Conservation (phyloP, 1,139 yeast genomes). For the Geotrichum phurueaensis region DNA sequence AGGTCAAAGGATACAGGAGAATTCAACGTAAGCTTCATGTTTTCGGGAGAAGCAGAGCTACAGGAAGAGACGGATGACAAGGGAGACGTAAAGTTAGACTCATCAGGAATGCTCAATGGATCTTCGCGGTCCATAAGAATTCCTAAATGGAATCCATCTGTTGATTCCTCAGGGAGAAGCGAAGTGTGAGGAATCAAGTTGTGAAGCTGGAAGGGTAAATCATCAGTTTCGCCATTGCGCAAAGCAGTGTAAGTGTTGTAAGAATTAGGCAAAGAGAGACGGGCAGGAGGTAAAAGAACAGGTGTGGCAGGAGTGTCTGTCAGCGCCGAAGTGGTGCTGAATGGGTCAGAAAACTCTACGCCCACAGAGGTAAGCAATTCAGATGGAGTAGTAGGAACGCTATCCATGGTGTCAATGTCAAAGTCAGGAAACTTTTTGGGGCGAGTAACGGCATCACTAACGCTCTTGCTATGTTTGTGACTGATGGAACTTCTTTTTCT, state of each 20-base stretch:
- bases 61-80: not conserved
- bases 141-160: not conserved
- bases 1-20: not conserved
- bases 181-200: not conserved
- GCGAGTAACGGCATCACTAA: not conserved
- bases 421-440: not conserved
- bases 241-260: not conserved
- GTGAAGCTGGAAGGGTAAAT: not conserved
- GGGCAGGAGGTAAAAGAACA: not conserved
- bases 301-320: conserved; percentile 1
- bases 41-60: not conserved
- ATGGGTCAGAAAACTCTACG: not conserved
- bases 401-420: not conserved
- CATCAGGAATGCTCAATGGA: not conserved
- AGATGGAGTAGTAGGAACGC: not conserved
- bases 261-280: not conserved
- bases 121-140: not conserved
- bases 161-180: not conserved
- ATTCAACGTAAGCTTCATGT: not conserved
- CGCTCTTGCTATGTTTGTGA: not conserved
- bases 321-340: conserved; percentile 1
- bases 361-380: not conserved
- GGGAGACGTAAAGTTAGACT: not conserved
- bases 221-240: not conserved
- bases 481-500: not conserved